Base-by-base conservation (phyloP, 1,284 basidiomycete species). In the Vanrija pseudolonga region DNA sequence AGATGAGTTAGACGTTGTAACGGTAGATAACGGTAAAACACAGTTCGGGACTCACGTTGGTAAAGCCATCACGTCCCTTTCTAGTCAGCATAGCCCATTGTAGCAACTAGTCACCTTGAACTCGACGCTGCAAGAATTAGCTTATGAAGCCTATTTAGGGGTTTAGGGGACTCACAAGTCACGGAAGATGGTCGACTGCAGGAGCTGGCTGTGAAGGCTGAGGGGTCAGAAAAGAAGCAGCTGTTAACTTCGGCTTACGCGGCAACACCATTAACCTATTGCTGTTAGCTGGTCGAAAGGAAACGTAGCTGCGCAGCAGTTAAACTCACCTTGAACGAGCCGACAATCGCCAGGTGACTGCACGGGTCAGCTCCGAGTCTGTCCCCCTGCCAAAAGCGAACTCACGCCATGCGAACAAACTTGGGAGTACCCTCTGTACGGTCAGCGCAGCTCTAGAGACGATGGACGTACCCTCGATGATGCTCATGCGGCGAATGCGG, bases 191-290 rank as follows among this genome's bases (percentile, higher is more conserved):
- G 89, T 92, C n/a, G 73, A 63, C 64, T 78, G 72, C 37, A 81
- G 73, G 18, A 80, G 70, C 56, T 76, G 74, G 19, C 75, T 78
- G 68, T 80, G 80, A 1, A 89, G 84, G 37, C 58, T 60, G 28
- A 8, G 17, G 1, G 15, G 40, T 57, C 11, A 53, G 51, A 6
- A 32, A 4, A 6, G 28, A 3, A 12, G 17, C 3, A 8, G 11
- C 6, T 14, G 14, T 6, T 20, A n/a, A 9, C 32, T 6, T 19
- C 12, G 17, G 51, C 58, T 20, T 40, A 60, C 79, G 93, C 92
- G n/a, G 93, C 92, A 20, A 96, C 93, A 71, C 93, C 92, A 67
- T 96, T 96, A 67, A 94, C 87, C 65, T 61, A 36, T 1, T 5
- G 19, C 6, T 11, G 36, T 48, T 14, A 53, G 46, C 19, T 12